Evolutionary conservation across 2,329 filamentous ascomycete genomes (phyloP), one percentile per base, ranked within the genome.

Genomic region (Cercospora zeina): DNA sequence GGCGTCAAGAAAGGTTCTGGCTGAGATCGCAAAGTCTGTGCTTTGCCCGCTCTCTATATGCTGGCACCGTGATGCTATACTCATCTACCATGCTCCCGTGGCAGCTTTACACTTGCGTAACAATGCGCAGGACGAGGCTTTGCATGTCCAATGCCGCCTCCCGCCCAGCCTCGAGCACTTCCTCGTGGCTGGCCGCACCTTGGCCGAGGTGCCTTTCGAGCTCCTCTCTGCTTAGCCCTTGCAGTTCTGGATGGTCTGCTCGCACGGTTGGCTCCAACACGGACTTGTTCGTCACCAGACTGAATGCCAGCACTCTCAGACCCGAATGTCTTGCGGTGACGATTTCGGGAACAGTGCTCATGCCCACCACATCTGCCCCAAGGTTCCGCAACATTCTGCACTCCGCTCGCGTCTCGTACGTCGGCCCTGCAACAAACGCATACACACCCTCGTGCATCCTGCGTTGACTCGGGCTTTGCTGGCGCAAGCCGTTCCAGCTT

Each of bases 261-360:
- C 82, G 78, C 31, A 83, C 79, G 0, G 83, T 83, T 9, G 84
- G 80, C 61, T 85, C 81, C 50, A 87, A 74, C 5, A 88, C 84
- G 7, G 83, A 83, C 27, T 80, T 83, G 73, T 89, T 89, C 14
- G 87, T 89, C 21, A 89, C 86, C 53, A 89, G 74, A 70, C 85
- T 88, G 70, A 89, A 82, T 5, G 85, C 87, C 37, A 89, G 76
- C 6, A 89, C 83, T 30, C 82, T 78, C 68, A 89, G 81, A n/a
- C 83, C 84, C 58, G 80, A 82, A 72, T 89, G 87, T 65, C 87
- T 80, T 33, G 86, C 86, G 14, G 86, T 84, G 54, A 89, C 82
- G 57, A 88, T 86, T 70, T 89, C 87, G 7, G 87, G 87, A 30
- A 89, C 85, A 0, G 87, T 89, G 33, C 84, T 87, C 87, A 89